Evolutionary conservation across 306 rosid genomes (phyloP).

Genomic region (Vicia faba): DNA sequence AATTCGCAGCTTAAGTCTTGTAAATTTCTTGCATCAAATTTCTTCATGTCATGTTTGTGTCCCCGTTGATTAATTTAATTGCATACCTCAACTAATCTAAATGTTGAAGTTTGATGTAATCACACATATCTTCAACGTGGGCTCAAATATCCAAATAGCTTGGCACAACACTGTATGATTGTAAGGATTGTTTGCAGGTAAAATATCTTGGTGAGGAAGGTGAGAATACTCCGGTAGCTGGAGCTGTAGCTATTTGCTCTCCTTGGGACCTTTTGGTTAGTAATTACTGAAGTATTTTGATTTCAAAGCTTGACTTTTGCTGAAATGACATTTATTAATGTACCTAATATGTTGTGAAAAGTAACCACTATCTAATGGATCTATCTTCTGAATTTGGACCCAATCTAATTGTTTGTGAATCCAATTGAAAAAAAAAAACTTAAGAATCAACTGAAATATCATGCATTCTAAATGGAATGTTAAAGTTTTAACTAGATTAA

Average conservation of each 20-base stretch:
- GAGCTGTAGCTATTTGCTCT: slow-evolving; percentile 90
- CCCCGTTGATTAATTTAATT: slow-evolving; percentile 14
- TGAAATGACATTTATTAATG: background rate
- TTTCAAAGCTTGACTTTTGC: slow-evolving; percentile 28
- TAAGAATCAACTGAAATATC: background rate
- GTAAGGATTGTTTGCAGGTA: slow-evolving; percentile 56
- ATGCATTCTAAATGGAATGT: background rate
- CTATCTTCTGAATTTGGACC: slow-evolving; percentile 8
- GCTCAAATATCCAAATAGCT: slow-evolving; percentile 1
- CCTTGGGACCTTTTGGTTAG: slow-evolving; percentile 99
- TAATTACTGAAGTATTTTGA: slow-evolving; percentile 49
- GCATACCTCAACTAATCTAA: slow-evolving; percentile 5
- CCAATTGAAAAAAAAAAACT: background rate
- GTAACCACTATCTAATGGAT: background rate
- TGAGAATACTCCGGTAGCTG: slow-evolving; percentile 72
- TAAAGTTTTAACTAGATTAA: background rate
- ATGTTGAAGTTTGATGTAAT: slow-evolving; percentile 17
- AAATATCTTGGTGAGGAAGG: slow-evolving; percentile 98
- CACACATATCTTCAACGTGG: background rate
- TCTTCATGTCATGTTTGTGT: slow-evolving; percentile 27
- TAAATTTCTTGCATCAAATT: slow-evolving; percentile 17
- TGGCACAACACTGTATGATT: slow-evolving; percentile 29
- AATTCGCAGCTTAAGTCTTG: slow-evolving; percentile 24
- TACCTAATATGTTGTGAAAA: slow-evolving; percentile 20
- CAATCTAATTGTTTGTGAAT: background rate